Conservation (phyloP, 148 eudicot genomes). For the Vaccinium darrowii region DNA sequence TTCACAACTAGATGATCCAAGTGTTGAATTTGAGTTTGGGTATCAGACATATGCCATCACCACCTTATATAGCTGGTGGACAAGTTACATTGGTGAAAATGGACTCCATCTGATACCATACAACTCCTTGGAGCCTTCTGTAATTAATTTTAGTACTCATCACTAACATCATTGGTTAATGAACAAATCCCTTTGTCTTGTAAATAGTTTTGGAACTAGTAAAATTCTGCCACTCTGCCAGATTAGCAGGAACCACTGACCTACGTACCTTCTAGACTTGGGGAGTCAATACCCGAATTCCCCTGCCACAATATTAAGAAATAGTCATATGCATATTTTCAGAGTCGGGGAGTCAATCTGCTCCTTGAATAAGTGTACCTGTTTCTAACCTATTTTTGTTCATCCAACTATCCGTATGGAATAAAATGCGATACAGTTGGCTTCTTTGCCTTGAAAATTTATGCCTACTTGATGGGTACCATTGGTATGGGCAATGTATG, state of each 20-base stretch:
- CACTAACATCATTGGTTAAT: not conserved
- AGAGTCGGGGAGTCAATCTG: not conserved
- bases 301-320: not conserved
- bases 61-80: not conserved
- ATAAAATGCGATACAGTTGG: not conserved
- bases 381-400: not conserved
- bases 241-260: no score
- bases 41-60: not conserved
- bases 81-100: not conserved
- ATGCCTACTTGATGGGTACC: not conserved
- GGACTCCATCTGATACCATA: not conserved
- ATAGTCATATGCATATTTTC: not conserved
- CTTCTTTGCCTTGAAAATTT: not conserved
- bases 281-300: not conserved
- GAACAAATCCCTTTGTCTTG: not conserved
- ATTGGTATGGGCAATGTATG: not conserved
- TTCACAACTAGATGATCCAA: not conserved
- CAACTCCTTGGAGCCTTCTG: not conserved
- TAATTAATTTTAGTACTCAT: not conserved
- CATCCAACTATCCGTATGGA: not conserved
- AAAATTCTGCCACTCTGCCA: not conserved
- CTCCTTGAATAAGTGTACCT: not conserved
- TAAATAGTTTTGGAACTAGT: not conserved
- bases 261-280: not conserved
- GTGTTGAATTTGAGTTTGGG: not conserved